These are phyloP conservation scores for Sinapis alba DNA, from an alignment of 441 rosid species.

Conservation along the genomic window DNA sequence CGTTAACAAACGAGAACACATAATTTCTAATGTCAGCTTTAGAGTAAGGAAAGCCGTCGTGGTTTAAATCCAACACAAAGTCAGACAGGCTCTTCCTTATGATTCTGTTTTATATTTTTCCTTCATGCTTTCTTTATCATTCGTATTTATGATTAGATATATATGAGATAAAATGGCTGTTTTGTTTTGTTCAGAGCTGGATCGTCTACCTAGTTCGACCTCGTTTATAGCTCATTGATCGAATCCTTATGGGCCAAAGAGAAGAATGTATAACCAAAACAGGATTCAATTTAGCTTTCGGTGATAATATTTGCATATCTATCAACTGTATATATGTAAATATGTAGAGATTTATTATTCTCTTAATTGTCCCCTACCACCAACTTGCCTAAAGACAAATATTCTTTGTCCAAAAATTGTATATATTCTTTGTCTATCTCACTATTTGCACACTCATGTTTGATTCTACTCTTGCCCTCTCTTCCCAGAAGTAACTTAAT, in stretches of 20 bases:
- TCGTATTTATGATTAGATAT: background rate
- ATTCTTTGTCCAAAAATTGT: slow-evolving; percentile 28
- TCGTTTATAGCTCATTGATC: slow-evolving; percentile 9
- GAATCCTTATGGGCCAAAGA: slow-evolving; percentile 17
- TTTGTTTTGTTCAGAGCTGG: background rate
- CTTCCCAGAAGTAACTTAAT: background rate
- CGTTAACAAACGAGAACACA: background rate
- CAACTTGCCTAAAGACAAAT: slow-evolving; percentile 36
- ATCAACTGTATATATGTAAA: slow-evolving; percentile 10
- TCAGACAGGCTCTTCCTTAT: background rate
- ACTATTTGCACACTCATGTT: slow-evolving; percentile 18
- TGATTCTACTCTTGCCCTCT: slow-evolving; percentile 30
- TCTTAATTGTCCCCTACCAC: slow-evolving; percentile 28
- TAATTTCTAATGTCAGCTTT: background rate
- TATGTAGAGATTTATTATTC: slow-evolving; percentile 17
- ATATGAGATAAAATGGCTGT: background rate
- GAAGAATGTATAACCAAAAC: slow-evolving; percentile 15
- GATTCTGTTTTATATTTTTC: background rate
- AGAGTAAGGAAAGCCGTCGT: background rate
- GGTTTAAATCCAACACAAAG: background rate
- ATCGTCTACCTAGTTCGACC: slow-evolving; percentile 3
- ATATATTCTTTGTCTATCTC: slow-evolving; percentile 23
- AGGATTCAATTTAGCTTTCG: slow-evolving; percentile 26
- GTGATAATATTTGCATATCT: background rate
- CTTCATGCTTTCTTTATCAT: background rate